Evolutionary conservation across 495 filamentous ascomycete genomes (phyloP).

Genomic region (Penicillium nucicola): DNA sequence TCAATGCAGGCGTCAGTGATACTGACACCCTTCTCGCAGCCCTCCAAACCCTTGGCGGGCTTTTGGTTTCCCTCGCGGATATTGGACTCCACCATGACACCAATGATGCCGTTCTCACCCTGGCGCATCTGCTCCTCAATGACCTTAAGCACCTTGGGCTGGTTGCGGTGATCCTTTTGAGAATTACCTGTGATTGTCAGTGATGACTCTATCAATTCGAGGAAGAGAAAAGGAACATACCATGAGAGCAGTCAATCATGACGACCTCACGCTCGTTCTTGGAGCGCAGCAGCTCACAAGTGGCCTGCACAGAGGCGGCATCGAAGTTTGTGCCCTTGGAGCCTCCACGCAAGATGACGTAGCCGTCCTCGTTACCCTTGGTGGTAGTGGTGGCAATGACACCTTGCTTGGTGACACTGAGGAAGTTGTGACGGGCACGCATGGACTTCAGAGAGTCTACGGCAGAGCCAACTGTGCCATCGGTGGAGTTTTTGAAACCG

Average conservation of each 20-base stretch:
- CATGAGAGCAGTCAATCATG: constrained; percentile 96
- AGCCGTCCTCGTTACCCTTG: constrained; percentile 88
- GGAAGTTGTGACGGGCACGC: constrained; percentile 84
- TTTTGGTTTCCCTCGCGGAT: constrained; percentile 91
- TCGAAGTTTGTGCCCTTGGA: constrained; percentile 90
- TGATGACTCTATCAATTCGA: background rate
- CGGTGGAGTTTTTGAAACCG: constrained; percentile 96
- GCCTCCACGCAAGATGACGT: constrained; percentile 89
- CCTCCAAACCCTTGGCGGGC: constrained; percentile 69
- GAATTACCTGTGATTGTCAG: constrained; percentile 33
- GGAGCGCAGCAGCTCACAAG: constrained; percentile 72
- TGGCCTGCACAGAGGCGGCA: constrained; percentile 67
- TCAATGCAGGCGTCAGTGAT: constrained; percentile 95
- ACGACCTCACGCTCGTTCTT: constrained; percentile 80
- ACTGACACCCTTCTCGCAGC: constrained; percentile 84
- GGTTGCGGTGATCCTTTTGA: constrained; percentile 64
- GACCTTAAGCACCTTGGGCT: constrained; percentile 81
- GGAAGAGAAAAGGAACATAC: constrained; percentile 4
- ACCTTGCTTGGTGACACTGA: constrained; percentile 94
- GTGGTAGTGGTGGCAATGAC: constrained; percentile 88
- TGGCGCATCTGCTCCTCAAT: constrained; percentile 76
- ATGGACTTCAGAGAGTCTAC: constrained; percentile 92
- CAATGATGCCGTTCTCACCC: constrained; percentile 82
- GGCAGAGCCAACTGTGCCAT: constrained; percentile 81
- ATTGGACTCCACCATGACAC: constrained; percentile 95